Evolutionary conservation across 352 stramenopile genomes (phyloP), one percentile per base, ranked within the genome.

Genomic region (Aphanomyces stellatus): DNA sequence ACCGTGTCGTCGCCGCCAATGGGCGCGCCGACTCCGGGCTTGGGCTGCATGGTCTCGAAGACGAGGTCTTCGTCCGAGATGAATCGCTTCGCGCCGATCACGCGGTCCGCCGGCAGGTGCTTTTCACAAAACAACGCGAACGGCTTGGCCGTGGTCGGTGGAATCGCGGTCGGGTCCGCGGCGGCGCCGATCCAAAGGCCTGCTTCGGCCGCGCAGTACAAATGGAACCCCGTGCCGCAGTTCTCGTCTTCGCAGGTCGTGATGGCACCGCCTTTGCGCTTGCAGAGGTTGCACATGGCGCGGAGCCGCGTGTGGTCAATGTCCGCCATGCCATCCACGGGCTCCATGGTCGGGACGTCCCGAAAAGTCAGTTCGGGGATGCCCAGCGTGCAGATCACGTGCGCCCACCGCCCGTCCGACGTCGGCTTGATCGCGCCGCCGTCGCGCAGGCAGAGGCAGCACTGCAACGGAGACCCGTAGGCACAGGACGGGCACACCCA

Each of bases 321-420:
- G 66, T 89, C 83, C 8, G 91, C 80, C 46, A 92, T 82, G 55
- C 85, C 85, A 56, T 94, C 83, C 3, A 94, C 79, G 0, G 86
- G 86, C 55, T 95, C 86, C 69, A 95, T 81, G 6, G 76, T 87
- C 15, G 84, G 84, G 17, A 93, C 83, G 61, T 95, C 85, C 31
- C 87, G 74, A 80, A 95, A 81, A 27, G 80, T 72, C 30, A 96
- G 77, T 68, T 96, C 88, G 3, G 88, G 88, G 57, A 96, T 92
- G 46, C 81, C 81, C 30, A 96, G 70, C 0, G 85, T 83, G 69
- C 88, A 96, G 24, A 93, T 68, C 27, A 89, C 78, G 64, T 96
- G 88, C 19, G 88, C 82, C 88, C 88, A 96, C 66, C 60, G 41
- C 10, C 60, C 37, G 37, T 70, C 51, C 2, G 76, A 71, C 30